These are phyloP conservation scores for Halophytophthora batemanensis DNA, from an alignment of 352 stramenopile species.

Conservation along the genomic window DNA sequence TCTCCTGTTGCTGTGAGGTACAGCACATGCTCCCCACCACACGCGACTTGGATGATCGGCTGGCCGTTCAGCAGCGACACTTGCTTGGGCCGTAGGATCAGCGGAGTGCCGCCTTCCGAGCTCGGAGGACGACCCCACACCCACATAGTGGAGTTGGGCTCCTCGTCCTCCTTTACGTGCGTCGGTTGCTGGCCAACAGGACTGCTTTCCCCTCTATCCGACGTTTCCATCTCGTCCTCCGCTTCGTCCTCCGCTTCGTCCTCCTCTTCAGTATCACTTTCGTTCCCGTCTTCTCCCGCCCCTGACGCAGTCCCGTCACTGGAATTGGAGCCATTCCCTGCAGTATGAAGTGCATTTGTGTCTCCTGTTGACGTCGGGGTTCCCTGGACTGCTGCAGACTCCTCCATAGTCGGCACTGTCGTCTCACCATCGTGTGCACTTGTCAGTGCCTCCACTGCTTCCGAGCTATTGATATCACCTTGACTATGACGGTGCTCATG, in stretches of 20 bases:
- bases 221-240: conserved; percentile 5
- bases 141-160: conserved; percentile 40
- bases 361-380: too few relatives aligned
- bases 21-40: conserved; percentile 69
- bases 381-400: too few relatives aligned
- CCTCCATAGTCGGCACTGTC: too few relatives aligned
- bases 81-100: conserved; percentile 68
- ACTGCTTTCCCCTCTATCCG: not conserved
- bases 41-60: conserved; percentile 70
- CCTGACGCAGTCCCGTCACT: conserved; percentile 3
- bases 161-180: conserved; percentile 10
- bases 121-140: conserved; percentile 70
- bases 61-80: conserved; percentile 51
- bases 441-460: too few relatives aligned
- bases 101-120: conserved; percentile 39
- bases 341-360: too few relatives aligned
- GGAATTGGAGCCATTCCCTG: not conserved
- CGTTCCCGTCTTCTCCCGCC: conserved; percentile 18
- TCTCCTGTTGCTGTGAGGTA: conserved; percentile 75
- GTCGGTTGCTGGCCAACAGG: not conserved
- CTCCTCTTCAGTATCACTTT: conserved; percentile 21
- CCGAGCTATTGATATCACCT: too few relatives aligned
- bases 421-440: too few relatives aligned
- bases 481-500: too few relatives aligned
- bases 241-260: conserved; percentile 13